Evolutionary conservation across 371 early-diverging fungal genomes (phyloP).

Genomic region (Mucor saturninus): DNA sequence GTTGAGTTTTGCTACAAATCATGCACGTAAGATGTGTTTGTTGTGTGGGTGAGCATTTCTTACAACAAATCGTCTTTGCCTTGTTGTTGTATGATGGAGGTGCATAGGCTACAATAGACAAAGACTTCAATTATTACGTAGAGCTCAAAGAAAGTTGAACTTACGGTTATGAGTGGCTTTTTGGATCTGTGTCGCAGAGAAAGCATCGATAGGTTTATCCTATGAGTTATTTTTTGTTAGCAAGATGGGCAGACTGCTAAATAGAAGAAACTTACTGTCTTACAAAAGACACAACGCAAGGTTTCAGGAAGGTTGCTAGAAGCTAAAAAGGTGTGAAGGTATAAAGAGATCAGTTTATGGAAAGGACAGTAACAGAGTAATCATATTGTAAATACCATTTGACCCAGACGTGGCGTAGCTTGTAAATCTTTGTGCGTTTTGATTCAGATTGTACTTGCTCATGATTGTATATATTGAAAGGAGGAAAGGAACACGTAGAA

Average conservation of each 20-base stretch:
- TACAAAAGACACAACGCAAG: constrained; percentile 31
- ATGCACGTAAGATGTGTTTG: constrained; percentile 45
- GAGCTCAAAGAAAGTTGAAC: background rate
- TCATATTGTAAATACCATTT: background rate
- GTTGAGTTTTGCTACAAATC: constrained; percentile 45
- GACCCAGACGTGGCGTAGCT: background rate
- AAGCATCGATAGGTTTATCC: constrained; percentile 35
- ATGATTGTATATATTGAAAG: background rate
- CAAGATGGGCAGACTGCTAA: background rate
- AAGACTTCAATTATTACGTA: background rate
- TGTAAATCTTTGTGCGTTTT: background rate
- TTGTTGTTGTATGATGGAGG: constrained; percentile 46
- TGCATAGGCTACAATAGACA: constrained; percentile 37
- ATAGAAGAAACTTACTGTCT: constrained; percentile 12
- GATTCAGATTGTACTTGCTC: background rate
- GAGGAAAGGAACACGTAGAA: no score
- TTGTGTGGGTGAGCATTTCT: constrained; percentile 51
- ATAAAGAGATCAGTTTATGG: no score
- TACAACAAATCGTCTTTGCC: constrained; percentile 47
- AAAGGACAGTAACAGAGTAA: no score
- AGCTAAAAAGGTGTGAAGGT: background rate
- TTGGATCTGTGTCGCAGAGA: constrained; percentile 25
- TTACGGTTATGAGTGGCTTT: constrained; percentile 32
- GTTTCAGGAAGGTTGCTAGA: background rate
- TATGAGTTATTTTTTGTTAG: background rate